Base-by-base conservation (phyloP, 139 green algal genomes). In the Chlamydomonas sp. region DNA sequence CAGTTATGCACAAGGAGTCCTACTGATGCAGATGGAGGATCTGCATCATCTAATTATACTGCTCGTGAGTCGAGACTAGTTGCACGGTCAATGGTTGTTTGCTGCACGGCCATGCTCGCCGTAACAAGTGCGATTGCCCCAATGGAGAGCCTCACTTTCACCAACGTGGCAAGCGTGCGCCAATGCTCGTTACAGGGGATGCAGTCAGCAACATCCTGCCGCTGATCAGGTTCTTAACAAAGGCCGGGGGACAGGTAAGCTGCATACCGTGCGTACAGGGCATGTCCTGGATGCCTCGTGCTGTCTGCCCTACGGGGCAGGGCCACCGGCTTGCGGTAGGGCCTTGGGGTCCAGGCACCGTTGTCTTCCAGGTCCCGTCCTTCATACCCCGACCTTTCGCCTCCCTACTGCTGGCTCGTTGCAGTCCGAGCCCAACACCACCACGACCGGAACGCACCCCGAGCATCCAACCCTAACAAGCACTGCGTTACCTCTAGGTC, bases 191-290 rank as follows among this genome's bases (percentile, higher is more conserved):
- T 8, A 63, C 81, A 91, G 81, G 80, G 8, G 31, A 85, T 4
- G 18, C 67, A 4, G 74, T 81, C 4, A 18, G 74, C 0, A 77
- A 77, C 18, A 58, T 91, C 18, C 63, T 88, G 49, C 82, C 88
- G 8, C 76, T 91, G 63, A 76, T 91, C 63, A 69, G 63, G 62
- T 91, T 88, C 49, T 31, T 91, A 2, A 77, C 81, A 59, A 82
- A 79, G 77, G 88, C 80, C 0, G 75, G 77, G 8, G 78, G 87
- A 57, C 74, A 88, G 87, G 81, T 91, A 8, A 58, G 16, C 57
- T 57, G 18, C 18, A 58, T 5, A 5, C 3, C 2, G 14, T 8
- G 69, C 4, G 3, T 58, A 5, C 18, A 20, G 3, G 14, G 3
- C 17, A 57, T 4, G 7, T 4, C 4, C 3, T 3, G 18, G 4